Evolutionary conservation across 164 flowering plant genomes (phyloP).

Genomic region (Buxus sempervirens): DNA sequence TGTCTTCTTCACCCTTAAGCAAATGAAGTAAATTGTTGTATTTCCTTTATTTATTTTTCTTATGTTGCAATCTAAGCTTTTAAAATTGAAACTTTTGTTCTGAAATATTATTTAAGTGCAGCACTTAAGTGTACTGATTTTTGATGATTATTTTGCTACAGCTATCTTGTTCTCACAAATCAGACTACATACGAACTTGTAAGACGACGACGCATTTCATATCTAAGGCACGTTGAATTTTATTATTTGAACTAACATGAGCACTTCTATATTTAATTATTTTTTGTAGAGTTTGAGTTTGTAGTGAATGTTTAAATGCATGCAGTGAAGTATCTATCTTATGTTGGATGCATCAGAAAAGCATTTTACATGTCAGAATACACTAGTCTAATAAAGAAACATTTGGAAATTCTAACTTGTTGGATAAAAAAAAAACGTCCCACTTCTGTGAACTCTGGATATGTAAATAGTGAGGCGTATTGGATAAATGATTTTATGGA

Average conservation of each 20-base stretch:
- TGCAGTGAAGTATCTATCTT: not conserved
- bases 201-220: conserved; percentile 72
- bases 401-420: no score
- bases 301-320: not conserved
- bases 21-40: no score
- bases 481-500: no score
- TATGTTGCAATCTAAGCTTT: no score
- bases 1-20: no score
- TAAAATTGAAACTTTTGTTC: not conserved
- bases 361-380: not conserved
- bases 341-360: not conserved
- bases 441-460: no score
- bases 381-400: not conserved
- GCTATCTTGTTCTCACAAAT: conserved; percentile 84
- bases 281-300: not conserved
- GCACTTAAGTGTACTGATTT: not conserved
- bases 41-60: no score
- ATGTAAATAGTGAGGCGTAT: no score
- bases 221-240: conserved; percentile 51
- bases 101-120: not conserved
- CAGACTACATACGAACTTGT: conserved; percentile 94
- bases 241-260: not conserved
- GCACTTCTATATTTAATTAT: no score
- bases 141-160: conserved; percentile 31
- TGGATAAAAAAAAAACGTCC: no score